Evolutionary conservation across 192 early-diverging fungal genomes (phyloP).

Genomic region (Endogone sp.): DNA sequence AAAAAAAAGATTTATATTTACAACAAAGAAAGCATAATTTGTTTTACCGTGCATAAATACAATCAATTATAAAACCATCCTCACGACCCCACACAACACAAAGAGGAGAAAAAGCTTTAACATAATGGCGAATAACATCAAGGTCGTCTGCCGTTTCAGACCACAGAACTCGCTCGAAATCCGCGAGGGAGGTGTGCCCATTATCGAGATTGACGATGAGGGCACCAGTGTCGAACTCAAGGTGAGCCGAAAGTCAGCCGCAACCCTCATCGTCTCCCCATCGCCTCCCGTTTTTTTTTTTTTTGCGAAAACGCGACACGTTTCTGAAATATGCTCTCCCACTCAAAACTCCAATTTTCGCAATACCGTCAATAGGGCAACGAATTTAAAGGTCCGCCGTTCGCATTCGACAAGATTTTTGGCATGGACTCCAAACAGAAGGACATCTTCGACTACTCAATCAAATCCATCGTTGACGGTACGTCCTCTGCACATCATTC

Average conservation of each 20-base stretch:
- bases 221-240: conserved; percentile 52
- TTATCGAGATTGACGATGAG: conserved; percentile 74
- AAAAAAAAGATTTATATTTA: no score
- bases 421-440: conserved; percentile 79
- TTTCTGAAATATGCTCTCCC: no score
- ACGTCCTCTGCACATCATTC: conserved; percentile 13
- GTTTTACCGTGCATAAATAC: no score
- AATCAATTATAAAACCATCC: no score
- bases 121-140: conserved; percentile 84
- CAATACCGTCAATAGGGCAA: conserved; percentile 35
- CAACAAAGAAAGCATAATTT: no score
- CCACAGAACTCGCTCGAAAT: conserved; percentile 93
- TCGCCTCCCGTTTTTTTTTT: neutral
- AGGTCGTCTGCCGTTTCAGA: conserved; percentile 96
- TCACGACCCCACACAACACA: no score
- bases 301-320: no score
- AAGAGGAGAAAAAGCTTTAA: neutral
- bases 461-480: conserved; percentile 91
- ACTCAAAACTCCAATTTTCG: neutral
- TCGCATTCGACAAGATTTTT: conserved; percentile 93
- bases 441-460: conserved; percentile 88
- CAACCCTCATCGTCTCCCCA: neutral
- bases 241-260: conserved; percentile 6
- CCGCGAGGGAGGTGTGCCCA: conserved; percentile 84
- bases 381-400: conserved; percentile 60